A percentile compares a stretch with the other conserved stretches of the same genome.
Conservation (phyloP, 805 yeast genomes). For the Candida oleophila region DNA sequence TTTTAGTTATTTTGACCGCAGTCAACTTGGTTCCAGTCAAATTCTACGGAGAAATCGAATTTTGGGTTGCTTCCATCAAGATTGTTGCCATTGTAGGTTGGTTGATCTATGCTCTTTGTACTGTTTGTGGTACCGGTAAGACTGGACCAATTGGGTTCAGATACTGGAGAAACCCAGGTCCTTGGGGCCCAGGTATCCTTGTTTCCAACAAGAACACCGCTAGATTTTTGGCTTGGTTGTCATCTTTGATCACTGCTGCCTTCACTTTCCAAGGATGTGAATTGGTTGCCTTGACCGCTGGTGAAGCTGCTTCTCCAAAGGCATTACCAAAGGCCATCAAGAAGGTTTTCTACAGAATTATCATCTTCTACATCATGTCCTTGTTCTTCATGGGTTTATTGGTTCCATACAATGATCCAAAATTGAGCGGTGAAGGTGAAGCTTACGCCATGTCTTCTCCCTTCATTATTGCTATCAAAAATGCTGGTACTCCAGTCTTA, state of each 20-base stretch:
- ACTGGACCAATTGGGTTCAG: constrained; percentile 75
- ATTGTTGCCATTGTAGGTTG: constrained; percentile 72
- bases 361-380: constrained; percentile 63
- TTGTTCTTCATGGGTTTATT: constrained; percentile 68
- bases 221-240: constrained; percentile 67
- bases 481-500: constrained; percentile 63
- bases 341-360: constrained; percentile 64
- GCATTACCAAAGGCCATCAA: constrained; percentile 71
- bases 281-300: constrained; percentile 71
- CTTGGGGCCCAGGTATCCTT: constrained; percentile 67
- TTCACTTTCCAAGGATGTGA: constrained; percentile 82
- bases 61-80: constrained; percentile 69
- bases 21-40: constrained; percentile 66
- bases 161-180: constrained; percentile 79
- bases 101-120: constrained; percentile 60
- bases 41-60: constrained; percentile 72
- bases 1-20: constrained; percentile 53
- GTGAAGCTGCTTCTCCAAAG: constrained; percentile 70
- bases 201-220: constrained; percentile 50
- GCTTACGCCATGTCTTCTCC: constrained; percentile 53
- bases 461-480: constrained; percentile 67
- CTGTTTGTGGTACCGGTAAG: constrained; percentile 74
- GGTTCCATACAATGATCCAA: constrained; percentile 67
- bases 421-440: constrained; percentile 38
- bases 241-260: constrained; percentile 70